These are phyloP conservation scores for Closterium sp. DNA, from an alignment of 139 green algal species.

Conservation along the genomic window DNA sequence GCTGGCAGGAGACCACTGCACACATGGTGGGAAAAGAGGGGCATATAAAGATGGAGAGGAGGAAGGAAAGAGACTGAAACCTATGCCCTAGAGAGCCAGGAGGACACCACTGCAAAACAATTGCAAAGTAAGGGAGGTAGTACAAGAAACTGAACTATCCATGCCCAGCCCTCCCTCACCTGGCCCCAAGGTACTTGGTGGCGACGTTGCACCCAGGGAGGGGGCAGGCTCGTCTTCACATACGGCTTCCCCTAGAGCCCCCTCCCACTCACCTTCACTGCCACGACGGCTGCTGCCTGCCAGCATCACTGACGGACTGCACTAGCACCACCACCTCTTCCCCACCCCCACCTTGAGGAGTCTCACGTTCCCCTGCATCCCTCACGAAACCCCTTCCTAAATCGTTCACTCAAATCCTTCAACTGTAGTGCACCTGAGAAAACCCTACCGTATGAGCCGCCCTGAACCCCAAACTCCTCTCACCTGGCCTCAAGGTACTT, in stretches of 20 bases:
- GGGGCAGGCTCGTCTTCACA: constrained; percentile 50
- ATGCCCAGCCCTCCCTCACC: background rate
- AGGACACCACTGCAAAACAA: too few species aligned
- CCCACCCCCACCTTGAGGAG: constrained; percentile 9
- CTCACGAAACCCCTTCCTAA: too few species aligned
- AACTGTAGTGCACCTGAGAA: too few species aligned
- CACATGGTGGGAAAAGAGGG: background rate
- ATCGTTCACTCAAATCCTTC: too few species aligned
- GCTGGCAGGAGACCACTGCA: constrained; percentile 27
- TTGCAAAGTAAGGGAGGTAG: too few species aligned
- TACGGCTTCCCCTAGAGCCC: constrained; percentile 24
- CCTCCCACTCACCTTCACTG: constrained; percentile 13
- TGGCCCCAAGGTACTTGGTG: constrained; percentile 39
- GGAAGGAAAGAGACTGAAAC: background rate
- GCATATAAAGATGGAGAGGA: background rate
- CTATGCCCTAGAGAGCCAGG: too few species aligned
- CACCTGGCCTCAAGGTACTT: constrained; percentile 44
- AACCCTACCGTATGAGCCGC: too few species aligned
- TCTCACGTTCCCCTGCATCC: too few species aligned
- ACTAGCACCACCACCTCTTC: too few species aligned
- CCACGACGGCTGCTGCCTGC: too few species aligned
- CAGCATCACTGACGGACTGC: too few species aligned
- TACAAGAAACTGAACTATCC: too few species aligned
- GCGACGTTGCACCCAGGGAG: constrained; percentile 32
- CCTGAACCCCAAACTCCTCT: background rate